phyloP scores from a whole-genome alignment of 2,329 filamentous ascomycete species.

The Aureobasidium subglaciale region DNA sequence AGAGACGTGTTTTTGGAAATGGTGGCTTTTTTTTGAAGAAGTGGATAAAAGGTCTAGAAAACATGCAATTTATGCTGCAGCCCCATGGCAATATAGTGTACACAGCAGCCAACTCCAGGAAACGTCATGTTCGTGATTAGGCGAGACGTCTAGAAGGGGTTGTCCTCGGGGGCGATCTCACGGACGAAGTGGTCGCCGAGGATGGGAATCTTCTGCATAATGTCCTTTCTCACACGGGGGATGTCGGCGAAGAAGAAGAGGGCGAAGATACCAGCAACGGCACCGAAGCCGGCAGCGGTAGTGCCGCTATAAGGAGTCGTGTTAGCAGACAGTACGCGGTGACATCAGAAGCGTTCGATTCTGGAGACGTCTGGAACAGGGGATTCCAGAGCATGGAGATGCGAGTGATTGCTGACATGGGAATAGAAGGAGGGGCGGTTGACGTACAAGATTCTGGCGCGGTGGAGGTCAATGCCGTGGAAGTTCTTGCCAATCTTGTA shows the following conservation, averaged over 20 bases:
- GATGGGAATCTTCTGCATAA: slow-evolving; percentile 54
- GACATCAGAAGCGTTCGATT: background rate
- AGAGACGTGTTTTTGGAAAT: background rate
- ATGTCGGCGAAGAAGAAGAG: slow-evolving; percentile 60
- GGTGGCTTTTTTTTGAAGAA: background rate
- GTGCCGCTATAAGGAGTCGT: slow-evolving; percentile 25
- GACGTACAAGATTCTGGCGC: slow-evolving; percentile 41
- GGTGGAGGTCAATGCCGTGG: slow-evolving; percentile 42
- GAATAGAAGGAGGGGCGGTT: background rate
- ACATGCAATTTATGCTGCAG: slow-evolving; percentile 10
- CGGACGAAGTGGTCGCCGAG: slow-evolving; percentile 51
- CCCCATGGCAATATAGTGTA: slow-evolving; percentile 8
- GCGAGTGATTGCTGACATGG: background rate
- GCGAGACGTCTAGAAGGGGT: slow-evolving; percentile 43
- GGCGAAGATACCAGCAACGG: slow-evolving; percentile 50
- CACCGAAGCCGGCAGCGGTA: slow-evolving; percentile 50
- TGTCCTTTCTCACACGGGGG: slow-evolving; percentile 55
- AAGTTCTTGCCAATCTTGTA: slow-evolving; percentile 44
- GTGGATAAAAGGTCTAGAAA: slow-evolving; percentile 3
- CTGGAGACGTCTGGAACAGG: background rate
- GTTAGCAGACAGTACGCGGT: background rate
- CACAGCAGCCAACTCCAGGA: slow-evolving; percentile 11
- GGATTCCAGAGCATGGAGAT: background rate
- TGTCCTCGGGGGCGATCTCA: slow-evolving; percentile 57
- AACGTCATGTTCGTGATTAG: background rate